phyloP scores from a whole-genome alignment of 805 yeast species.

The Cyberlindnera meyerae region DNA sequence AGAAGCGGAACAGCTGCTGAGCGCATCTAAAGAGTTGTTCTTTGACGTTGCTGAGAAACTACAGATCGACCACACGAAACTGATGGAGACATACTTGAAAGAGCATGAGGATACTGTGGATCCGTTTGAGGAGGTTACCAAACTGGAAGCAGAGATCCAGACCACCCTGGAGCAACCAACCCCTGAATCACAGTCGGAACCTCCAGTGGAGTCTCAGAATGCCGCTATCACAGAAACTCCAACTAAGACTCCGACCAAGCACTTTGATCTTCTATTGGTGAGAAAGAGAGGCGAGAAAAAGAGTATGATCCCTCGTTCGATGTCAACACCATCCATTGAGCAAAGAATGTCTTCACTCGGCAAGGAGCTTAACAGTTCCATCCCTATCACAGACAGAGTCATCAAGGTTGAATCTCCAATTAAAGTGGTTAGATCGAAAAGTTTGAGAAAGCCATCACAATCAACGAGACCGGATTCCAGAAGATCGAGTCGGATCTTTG shows the following conservation, averaged over 20 bases:
- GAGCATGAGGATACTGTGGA: background rate
- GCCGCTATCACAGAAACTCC: background rate
- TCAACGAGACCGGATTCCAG: constrained; percentile 2
- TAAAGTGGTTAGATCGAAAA: constrained; percentile 6
- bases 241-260: background rate
- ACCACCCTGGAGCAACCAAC: too few species aligned
- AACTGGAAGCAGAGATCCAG: too few species aligned
- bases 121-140: too few species aligned
- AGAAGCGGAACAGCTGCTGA: constrained; percentile 40
- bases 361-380: constrained; percentile 20
- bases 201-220: constrained; percentile 1
- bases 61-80: constrained; percentile 18
- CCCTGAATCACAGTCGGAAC: too few species aligned
- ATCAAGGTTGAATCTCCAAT: constrained; percentile 8
- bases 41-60: constrained; percentile 34
- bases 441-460: constrained; percentile 3
- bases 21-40: constrained; percentile 43
- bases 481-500: constrained; percentile 9
- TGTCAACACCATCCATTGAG: constrained; percentile 11
- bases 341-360: constrained; percentile 18
- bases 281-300: constrained; percentile 16
- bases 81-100: constrained; percentile 28
- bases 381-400: constrained; percentile 20
- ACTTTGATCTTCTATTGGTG: constrained; percentile 1
- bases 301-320: background rate